phyloP scores from a whole-genome alignment of 164 flowering plant genomes.

The Houttuynia cordata region DNA sequence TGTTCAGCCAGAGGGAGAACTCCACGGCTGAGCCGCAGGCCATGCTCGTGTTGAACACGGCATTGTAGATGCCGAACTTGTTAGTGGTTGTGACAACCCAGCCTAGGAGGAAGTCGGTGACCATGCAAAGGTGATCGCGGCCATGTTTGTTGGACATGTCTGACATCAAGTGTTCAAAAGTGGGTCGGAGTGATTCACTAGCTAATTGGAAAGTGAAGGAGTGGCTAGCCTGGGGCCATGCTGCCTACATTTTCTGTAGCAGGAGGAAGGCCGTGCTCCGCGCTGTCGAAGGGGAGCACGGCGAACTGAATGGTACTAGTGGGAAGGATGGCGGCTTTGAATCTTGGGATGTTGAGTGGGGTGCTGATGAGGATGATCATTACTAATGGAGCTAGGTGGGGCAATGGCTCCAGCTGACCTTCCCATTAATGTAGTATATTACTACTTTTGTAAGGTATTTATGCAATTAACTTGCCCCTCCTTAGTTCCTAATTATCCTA shows the following conservation, averaged over 20 bases:
- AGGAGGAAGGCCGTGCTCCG: conserved; percentile 11
- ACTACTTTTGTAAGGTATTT: no score
- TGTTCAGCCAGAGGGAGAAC: conserved; percentile 1
- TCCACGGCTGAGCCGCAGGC: not conserved
- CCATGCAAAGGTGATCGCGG: conserved; percentile 2
- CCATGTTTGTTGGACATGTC: not conserved
- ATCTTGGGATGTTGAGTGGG: conserved; percentile 8
- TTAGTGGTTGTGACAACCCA: conserved; percentile 8
- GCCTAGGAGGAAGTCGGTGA: conserved; percentile 11
- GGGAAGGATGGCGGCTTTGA: conserved; percentile 3
- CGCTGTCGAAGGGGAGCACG: conserved; percentile 11
- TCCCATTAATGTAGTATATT: no score
- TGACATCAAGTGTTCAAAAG: not conserved
- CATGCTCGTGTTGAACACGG: conserved; percentile 1
- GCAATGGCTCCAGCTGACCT: no score
- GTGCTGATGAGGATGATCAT: conserved; percentile 11
- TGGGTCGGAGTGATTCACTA: not conserved
- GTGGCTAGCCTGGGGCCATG: not conserved
- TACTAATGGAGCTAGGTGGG: no score
- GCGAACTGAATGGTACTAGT: conserved; percentile 5
- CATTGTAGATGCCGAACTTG: not conserved
- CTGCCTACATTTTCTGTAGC: conserved; percentile 5
- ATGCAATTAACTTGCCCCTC: no score
- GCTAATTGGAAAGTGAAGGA: not conserved
- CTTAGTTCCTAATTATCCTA: no score